Conservation (phyloP, 2,329 filamentous ascomycete genomes). For the Colletotrichum godetiae region DNA sequence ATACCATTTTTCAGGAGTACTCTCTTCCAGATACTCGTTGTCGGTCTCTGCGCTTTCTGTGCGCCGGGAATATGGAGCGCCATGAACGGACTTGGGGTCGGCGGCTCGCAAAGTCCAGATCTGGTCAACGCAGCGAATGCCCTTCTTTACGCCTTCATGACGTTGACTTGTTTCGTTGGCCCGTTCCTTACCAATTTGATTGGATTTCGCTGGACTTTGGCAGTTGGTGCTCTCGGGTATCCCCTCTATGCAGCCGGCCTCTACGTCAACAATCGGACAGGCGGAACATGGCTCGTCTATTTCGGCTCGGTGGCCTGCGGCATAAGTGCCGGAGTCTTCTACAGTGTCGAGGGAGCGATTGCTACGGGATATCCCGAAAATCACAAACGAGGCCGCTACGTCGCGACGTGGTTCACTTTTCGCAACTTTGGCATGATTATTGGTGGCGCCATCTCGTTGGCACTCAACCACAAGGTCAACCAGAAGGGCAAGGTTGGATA, state of each 20-base stretch:
- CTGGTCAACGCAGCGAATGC: slow-evolving; percentile 59
- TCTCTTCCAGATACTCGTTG: slow-evolving; percentile 52
- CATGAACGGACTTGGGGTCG: slow-evolving; percentile 52
- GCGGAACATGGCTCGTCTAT: slow-evolving; percentile 55
- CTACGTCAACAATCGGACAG: slow-evolving; percentile 69
- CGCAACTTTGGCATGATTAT: slow-evolving; percentile 56
- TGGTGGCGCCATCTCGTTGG: slow-evolving; percentile 62
- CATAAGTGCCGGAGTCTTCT: slow-evolving; percentile 73
- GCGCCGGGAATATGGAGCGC: slow-evolving; percentile 56
- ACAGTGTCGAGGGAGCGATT: slow-evolving; percentile 76
- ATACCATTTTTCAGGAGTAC: slow-evolving; percentile 42
- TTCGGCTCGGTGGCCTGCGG: slow-evolving; percentile 47
- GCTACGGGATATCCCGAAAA: slow-evolving; percentile 73
- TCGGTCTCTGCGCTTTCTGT: slow-evolving; percentile 52
- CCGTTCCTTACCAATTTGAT: slow-evolving; percentile 51
- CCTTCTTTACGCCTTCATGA: slow-evolving; percentile 57
- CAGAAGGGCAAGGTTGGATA: slow-evolving; percentile 50
- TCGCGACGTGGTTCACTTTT: slow-evolving; percentile 61
- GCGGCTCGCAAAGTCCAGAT: slow-evolving; percentile 53
- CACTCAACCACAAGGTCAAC: slow-evolving; percentile 53
- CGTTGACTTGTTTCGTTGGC: slow-evolving; percentile 53
- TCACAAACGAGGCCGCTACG: slow-evolving; percentile 65
- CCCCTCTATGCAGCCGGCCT: slow-evolving; percentile 71
- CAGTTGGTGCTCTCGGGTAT: slow-evolving; percentile 66
- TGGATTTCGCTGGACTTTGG: slow-evolving; percentile 50